Base-by-base conservation (phyloP, 345 rosid species). In the Heritiera fomes region DNA sequence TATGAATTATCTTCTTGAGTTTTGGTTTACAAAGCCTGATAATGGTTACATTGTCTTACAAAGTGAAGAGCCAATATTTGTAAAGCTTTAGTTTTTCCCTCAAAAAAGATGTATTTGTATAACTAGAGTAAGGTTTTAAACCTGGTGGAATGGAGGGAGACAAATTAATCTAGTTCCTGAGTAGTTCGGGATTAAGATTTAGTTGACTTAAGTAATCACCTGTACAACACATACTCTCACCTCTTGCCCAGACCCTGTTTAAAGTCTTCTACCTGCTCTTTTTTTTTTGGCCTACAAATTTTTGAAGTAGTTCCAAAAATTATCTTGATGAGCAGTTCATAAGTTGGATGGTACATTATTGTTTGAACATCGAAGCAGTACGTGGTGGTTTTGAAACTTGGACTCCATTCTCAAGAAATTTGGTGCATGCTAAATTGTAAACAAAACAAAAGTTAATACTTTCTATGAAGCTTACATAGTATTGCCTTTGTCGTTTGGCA, bases 401-500 rank as follows among this genome's bases (percentile, higher is more conserved):
- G 38, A 60, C 38, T 43, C 5, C 2, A 28, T 58, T 41, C 56
- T 75, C n/a, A 43, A 45, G n/a, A 75, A 45, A 61, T 23, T 43
- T 46, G 43, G 7, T 75, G 52, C 69, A 20, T 20, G 34, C 28
- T 34, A 34, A 43, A 6, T 23, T 11, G 6, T 23, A 23, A 23
- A 23, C 28, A 23, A 7, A 7, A 20, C 9, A 2, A 55, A 73
- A 18, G n/a, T 38, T 20, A 47, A 58, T 68, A 7, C 40, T 61
- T 62, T 62, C 46, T 62, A 0, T 47, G 72, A 63, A 71, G 41
- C 53, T 73, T 61, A 46, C 70, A 28, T 4, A 1, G 8, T 63
- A 30, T 75, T 17, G 13, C 12, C 20, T 28, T 63, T 40, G 11
- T 61, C 32, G 15, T n/a, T 52, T 65, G 46, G 88, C 94, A 92